Evolutionary conservation across 495 filamentous ascomycete species (phyloP), one percentile per base, ranked within the genome.

Genomic region (Aspergillus campestris): DNA sequence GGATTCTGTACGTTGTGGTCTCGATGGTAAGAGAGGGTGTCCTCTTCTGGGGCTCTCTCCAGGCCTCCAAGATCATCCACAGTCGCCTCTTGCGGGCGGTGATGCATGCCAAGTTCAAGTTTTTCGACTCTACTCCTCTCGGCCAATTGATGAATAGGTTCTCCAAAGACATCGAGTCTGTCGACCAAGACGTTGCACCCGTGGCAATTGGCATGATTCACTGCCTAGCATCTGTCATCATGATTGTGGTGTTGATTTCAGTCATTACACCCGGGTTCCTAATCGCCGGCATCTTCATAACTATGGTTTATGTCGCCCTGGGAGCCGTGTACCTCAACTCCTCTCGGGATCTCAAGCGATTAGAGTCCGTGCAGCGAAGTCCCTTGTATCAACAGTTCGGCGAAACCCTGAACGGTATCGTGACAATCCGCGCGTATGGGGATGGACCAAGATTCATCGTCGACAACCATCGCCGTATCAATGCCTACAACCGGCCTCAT

Each of bases 131-230:
- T 2, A 99, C 94, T 2, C 94, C 94, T 6, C 78, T 96, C 0
- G 94, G 94, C 9, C 92, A 96, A 63, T 75, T 99, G 51, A 97
- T 97, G 86, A 99, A 99, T 62, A 77, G 94, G 32, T 99, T 99
- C 65, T 96, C 91, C 50, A 97, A 96, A 63, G 94, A 97, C 63
- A 74, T 97, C 24, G 92, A 99, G 60, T 81, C 89, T 5, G 73
- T 99, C 47, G 94, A 99, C 50, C 94, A 99, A 62, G 92, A 97
- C 60, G 85, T 97, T 45, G 89, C 92, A 1, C 86, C 90, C 13
- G 80, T 95, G 44, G 89, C 94, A 14, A 86, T 88, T 40, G 82
- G 84, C 15, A 79, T 84, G 59, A 71, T 87, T 31, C 69, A 72
- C 48, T 78, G 84, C 56, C 51, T 87, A 28, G 82, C 77, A 5